A percentile compares a stretch with the other conserved stretches of the same genome.
Evolutionary conservation across 306 rosid species (phyloP).

Genomic region (cucumber (Cucumis sativus)): DNA sequence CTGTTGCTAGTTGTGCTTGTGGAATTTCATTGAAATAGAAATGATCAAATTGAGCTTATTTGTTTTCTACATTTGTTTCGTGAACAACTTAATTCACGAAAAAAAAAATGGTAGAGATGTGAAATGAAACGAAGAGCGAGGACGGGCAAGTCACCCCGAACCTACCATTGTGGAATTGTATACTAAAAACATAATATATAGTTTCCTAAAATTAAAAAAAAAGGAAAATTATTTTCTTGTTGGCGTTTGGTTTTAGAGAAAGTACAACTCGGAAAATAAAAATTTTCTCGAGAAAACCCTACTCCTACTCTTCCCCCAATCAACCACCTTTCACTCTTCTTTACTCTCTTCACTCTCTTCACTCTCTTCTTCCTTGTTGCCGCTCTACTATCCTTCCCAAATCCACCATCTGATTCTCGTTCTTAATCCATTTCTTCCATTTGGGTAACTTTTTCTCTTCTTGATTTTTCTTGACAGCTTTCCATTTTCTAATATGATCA

Average conservation of each 20-base stretch:
- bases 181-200: too few relatives aligned
- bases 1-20: too few relatives aligned
- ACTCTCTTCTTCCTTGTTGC: neutral
- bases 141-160: too few relatives aligned
- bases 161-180: too few relatives aligned
- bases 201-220: too few relatives aligned
- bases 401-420: slow-evolving; percentile 12
- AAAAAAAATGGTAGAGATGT: too few relatives aligned
- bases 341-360: neutral
- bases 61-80: too few relatives aligned
- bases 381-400: neutral
- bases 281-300: slow-evolving; percentile 24
- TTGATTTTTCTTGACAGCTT: neutral
- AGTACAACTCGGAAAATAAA: slow-evolving; percentile 8
- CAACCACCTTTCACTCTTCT: neutral
- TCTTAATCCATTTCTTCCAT: neutral
- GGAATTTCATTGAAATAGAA: too few relatives aligned
- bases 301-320: neutral
- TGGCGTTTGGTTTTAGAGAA: slow-evolving; percentile 27
- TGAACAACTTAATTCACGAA: too few relatives aligned
- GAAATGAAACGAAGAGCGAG: too few relatives aligned
- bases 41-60: too few relatives aligned
- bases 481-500: neutral
- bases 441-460: neutral
- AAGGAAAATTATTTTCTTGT: slow-evolving; percentile 8